Evolutionary conservation across 768 basidiomycete species (phyloP), one percentile per base, ranked within the genome.

Genomic region (Tulasnella sp.): DNA sequence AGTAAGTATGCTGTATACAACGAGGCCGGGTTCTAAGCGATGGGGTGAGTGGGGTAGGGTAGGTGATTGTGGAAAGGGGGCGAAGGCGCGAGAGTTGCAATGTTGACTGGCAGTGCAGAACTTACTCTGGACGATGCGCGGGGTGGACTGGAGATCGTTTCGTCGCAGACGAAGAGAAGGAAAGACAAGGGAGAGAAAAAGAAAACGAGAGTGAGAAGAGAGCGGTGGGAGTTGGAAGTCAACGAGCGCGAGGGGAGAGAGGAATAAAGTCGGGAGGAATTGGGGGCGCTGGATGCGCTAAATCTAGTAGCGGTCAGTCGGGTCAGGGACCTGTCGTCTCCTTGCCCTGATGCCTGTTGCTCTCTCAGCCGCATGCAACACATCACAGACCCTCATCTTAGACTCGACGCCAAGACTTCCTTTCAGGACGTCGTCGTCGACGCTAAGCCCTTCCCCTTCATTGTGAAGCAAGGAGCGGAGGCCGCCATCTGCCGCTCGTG

Each of bases 31-130:
- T 42, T 42, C 42, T 42, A 41, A 22, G 72, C 20, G 72, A 34
- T 22, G 42, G 34, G 72, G 72, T 73, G 72, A 37, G 37, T 22
- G 42, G 72, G 34, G 8, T 37, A 12, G 72, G 34, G 42, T 42
- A 14, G 7, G 42, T 42, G 42, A 73, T 37, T 37, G 31, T 73
- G 72, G 42, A 73, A 22, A 34, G 75, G 48, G 44, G 75, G 41
- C 24, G 44, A 24, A 31, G 24, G 31, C 12, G 42, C 42, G 42
- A 42, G 50, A 22, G 75, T 76, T 76, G 41, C 24, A 76, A 76
- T 46, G 50, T 76, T 31, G 48, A 76, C 75, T 76, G 75, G 50
- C 75, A 76, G 75, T 31, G 16, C 50, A 42, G 40, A 54, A 50
- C 41, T 34, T 24, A 76, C 31, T 44, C 42, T 42, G 42, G 31